These are phyloP conservation scores for Pleoardoris graminearum DNA, from an alignment of 2,329 filamentous ascomycete species.

Conservation along the genomic window DNA sequence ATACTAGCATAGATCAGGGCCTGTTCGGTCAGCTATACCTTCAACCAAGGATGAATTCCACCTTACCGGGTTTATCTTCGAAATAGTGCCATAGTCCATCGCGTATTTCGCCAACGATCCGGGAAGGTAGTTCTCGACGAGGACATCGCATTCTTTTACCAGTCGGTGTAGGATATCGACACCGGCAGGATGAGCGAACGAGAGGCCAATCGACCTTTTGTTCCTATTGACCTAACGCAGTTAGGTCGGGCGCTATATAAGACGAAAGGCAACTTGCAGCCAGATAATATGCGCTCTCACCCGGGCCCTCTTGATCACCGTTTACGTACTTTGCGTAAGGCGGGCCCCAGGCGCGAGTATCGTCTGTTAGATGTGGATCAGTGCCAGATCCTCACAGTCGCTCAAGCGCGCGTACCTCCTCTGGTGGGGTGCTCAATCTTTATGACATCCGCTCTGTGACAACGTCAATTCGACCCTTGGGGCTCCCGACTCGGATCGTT, in stretches of 20 bases:
- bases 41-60: neutral
- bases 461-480: conserved; percentile 19
- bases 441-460: conserved; percentile 82
- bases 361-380: conserved; percentile 63
- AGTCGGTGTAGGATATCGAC: conserved; percentile 86
- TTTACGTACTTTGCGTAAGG: conserved; percentile 81
- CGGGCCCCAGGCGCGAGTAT: conserved; percentile 94
- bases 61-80: conserved; percentile 71
- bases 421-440: conserved; percentile 87
- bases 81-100: conserved; percentile 83
- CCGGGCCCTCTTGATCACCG: conserved; percentile 65
- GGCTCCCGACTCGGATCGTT: conserved; percentile 36
- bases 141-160: conserved; percentile 80
- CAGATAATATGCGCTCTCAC: conserved; percentile 94
- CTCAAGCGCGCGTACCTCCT: conserved; percentile 27
- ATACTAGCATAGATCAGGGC: conserved; percentile 91
- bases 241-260: neutral
- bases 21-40: neutral
- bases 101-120: conserved; percentile 86
- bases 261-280: conserved; percentile 60
- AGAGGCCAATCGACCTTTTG: conserved; percentile 91
- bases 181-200: conserved; percentile 82
- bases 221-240: conserved; percentile 81
- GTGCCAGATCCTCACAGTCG: neutral
- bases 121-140: conserved; percentile 97